Evolutionary conservation across 2,329 filamentous ascomycete genomes (phyloP), one percentile per base, ranked within the genome.

Genomic region (Niveomyces coronatus): DNA sequence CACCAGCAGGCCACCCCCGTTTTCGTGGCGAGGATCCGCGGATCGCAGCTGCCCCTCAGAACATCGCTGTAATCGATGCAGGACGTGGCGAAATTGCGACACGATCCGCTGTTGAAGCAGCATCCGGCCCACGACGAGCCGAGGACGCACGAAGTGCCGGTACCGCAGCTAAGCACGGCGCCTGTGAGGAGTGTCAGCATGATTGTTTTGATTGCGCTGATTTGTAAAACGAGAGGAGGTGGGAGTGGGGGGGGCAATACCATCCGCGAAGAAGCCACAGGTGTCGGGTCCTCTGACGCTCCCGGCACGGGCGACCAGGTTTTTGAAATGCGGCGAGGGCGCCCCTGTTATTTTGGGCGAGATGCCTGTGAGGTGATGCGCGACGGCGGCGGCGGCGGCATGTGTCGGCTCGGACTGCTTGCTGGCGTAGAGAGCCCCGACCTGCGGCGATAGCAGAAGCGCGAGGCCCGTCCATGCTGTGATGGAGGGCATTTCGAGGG

Each of bases 201-300:
- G 13, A 4, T 31, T 14, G 17, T 14, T 13, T n/a, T 9, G 15
- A 19, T 11, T 17, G 14, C 5, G 22, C 14, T 9, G n/a, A 4
- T 17, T 16, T 7, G 27, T 4, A 14, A 31, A n/a, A 13, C 18
- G n/a, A n/a, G n/a, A n/a, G n/a, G n/a, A n/a, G n/a, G n/a, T n/a
- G n/a, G n/a, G n/a, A n/a, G n/a, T n/a, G n/a, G n/a, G n/a, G n/a
- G n/a, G n/a, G n/a, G n/a, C n/a, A 27, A 14, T 11, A 41, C 33
- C 33, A 37, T 41, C 29, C 8, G 33, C 22, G 10, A 27, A 41
- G 6, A 41, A 41, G 16, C 17, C 39, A 19, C 39, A 41, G 9
- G 39, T 37, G 27, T 41, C 14, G 5, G 39, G 10, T 5, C 18
- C 17, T 29, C 39, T 36, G 10, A 27, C 39, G 14, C 28, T 24